Evolutionary conservation across 2,329 filamentous ascomycete species (phyloP).

Genomic region (Ceratocystis diversiconidia): DNA sequence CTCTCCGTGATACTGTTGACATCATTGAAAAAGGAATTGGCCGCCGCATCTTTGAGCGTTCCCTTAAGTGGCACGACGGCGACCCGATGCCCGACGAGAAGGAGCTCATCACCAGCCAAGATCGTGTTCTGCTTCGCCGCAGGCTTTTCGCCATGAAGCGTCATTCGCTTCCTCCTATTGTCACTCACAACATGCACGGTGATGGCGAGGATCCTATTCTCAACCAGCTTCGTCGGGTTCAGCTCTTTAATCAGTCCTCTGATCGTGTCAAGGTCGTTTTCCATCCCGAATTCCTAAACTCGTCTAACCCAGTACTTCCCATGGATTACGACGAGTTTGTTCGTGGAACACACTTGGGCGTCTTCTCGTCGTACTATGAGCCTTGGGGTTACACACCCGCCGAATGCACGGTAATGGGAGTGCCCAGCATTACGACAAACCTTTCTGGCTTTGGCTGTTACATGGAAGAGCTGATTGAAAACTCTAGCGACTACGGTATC

Average conservation of each 20-base stretch:
- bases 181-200: slow-evolving; percentile 98
- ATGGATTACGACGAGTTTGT: slow-evolving; percentile 98
- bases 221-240: slow-evolving; percentile 88
- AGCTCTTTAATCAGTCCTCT: slow-evolving; percentile 89
- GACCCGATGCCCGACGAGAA: slow-evolving; percentile 90
- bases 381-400: slow-evolving; percentile 98
- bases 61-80: slow-evolving; percentile 89
- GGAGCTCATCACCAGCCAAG: slow-evolving; percentile 80
- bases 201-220: slow-evolving; percentile 85
- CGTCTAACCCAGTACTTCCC: slow-evolving; percentile 83
- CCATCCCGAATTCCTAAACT: slow-evolving; percentile 95
- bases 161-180: slow-evolving; percentile 76
- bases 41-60: slow-evolving; percentile 85
- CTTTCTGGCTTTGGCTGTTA: slow-evolving; percentile 96
- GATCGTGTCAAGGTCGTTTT: slow-evolving; percentile 97
- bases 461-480: slow-evolving; percentile 98
- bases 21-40: slow-evolving; percentile 88
- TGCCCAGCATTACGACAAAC: slow-evolving; percentile 96
- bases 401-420: slow-evolving; percentile 97
- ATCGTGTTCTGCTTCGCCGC: slow-evolving; percentile 81
- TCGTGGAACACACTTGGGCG: slow-evolving; percentile 83
- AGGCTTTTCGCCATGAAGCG: slow-evolving; percentile 96
- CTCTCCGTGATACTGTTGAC: slow-evolving; percentile 79
- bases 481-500: slow-evolving; percentile 94
- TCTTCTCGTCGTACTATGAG: slow-evolving; percentile 97